Percentiles rank a stretch among this genome's conserved stretches.
Conservation (phyloP, 2,329 filamentous ascomycete genomes). For the Metarhizium sp. region DNA sequence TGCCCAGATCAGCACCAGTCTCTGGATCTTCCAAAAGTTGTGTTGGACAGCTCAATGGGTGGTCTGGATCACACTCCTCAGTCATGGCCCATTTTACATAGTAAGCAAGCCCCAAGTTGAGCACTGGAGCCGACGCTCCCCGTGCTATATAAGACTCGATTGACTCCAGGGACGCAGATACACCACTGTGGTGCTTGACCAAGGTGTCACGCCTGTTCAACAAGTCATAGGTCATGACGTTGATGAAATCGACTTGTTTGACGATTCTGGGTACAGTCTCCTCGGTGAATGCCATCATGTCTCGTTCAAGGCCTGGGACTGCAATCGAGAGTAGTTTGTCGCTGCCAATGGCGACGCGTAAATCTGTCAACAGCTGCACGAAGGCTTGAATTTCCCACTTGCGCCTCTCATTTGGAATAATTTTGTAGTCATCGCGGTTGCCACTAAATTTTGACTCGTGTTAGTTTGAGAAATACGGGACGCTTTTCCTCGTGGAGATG, state of each 20-base stretch:
- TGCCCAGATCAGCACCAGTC: conserved; percentile 48
- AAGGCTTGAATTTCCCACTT: conserved; percentile 54
- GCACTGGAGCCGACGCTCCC: conserved; percentile 39
- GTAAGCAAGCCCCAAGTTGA: conserved; percentile 58
- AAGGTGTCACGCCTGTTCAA: conserved; percentile 58
- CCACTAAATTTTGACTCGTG: conserved; percentile 31
- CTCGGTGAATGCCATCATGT: conserved; percentile 59
- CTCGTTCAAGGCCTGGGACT: conserved; percentile 52
- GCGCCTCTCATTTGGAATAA: conserved; percentile 50
- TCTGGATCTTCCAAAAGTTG: conserved; percentile 46
- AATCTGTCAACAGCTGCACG: conserved; percentile 47
- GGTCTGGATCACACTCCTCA: conserved; percentile 27
- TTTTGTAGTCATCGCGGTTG: conserved; percentile 62
- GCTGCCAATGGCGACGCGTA: conserved; percentile 47
- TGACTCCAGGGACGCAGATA: conserved; percentile 42
- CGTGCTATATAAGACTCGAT: conserved; percentile 50
- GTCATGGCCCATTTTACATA: conserved; percentile 57
- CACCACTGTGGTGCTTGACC: conserved; percentile 57
- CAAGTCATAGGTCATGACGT: conserved; percentile 61
- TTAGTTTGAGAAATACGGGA: background rate
- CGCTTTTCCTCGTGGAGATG: background rate
- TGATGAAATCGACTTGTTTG: conserved; percentile 54
- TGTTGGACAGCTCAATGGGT: conserved; percentile 45
- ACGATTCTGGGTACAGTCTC: conserved; percentile 49
- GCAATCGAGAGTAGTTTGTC: conserved; percentile 57